These are phyloP conservation scores for Perilla frutescens DNA, from an alignment of 257 asterid species.

Conservation along the genomic window DNA sequence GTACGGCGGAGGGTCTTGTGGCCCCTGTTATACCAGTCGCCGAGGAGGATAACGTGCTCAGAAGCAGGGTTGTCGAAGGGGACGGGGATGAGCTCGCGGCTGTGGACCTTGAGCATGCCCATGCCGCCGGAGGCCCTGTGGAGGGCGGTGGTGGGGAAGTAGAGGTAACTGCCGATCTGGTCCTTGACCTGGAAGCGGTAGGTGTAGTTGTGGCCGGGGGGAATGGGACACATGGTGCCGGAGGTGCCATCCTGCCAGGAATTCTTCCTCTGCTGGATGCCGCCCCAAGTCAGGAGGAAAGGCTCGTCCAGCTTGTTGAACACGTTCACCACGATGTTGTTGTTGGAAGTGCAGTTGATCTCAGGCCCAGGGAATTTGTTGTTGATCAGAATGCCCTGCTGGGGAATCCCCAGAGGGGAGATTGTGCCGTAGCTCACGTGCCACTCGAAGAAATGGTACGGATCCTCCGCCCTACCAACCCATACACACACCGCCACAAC, in stretches of 20 bases:
- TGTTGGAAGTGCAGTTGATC: slow-evolving; percentile 66
- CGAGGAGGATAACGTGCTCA: slow-evolving; percentile 44
- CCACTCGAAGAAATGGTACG: slow-evolving; percentile 49
- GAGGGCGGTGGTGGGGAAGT: slow-evolving; percentile 59
- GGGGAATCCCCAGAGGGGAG: slow-evolving; percentile 56
- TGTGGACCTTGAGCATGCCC: slow-evolving; percentile 60
- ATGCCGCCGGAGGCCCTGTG: slow-evolving; percentile 58
- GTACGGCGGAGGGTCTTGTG: slow-evolving; percentile 48
- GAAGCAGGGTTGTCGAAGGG: slow-evolving; percentile 51
- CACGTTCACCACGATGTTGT: slow-evolving; percentile 62
- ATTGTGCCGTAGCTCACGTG: slow-evolving; percentile 53
- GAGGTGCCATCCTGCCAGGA: slow-evolving; percentile 65
- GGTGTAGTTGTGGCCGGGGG: slow-evolving; percentile 58
- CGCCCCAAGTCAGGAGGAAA: slow-evolving; percentile 54
- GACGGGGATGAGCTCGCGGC: slow-evolving; percentile 62
- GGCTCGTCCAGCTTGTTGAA: slow-evolving; percentile 61
- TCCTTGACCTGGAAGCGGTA: slow-evolving; percentile 64
- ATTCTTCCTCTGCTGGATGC: slow-evolving; percentile 60
- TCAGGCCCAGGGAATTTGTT: slow-evolving; percentile 57
- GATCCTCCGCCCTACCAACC: slow-evolving; percentile 54
- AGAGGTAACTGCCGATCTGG: slow-evolving; percentile 54
- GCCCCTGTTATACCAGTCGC: slow-evolving; percentile 67
- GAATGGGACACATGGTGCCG: slow-evolving; percentile 67
- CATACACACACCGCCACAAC: slow-evolving; percentile 39
- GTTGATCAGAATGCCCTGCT: slow-evolving; percentile 60